Evolutionary conservation across 305 asterid genomes (phyloP).

Genomic region (Ilex paraguariensis): DNA sequence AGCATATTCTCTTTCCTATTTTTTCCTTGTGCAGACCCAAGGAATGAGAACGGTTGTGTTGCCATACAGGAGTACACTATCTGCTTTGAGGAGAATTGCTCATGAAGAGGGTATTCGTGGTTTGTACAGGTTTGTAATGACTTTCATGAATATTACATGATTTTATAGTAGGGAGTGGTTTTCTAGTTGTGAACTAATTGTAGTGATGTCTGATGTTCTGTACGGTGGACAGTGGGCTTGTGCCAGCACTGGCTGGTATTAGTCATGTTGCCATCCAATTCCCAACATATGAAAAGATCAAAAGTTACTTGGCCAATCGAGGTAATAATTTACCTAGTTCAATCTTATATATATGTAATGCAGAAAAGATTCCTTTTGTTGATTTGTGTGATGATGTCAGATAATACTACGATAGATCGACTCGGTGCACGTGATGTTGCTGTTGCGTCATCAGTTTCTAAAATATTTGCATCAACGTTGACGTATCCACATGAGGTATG

Average conservation of each 20-base stretch:
- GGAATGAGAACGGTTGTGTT: constrained; percentile 64
- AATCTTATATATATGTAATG: background rate
- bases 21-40: constrained; percentile 61
- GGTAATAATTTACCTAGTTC: constrained; percentile 26
- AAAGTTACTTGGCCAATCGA: constrained; percentile 63
- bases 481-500: constrained; percentile 95
- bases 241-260: constrained; percentile 92
- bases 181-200: no score
- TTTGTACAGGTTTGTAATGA: constrained; percentile 59
- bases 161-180: no score
- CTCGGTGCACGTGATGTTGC: constrained; percentile 81
- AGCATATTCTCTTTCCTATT: no score
- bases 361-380: constrained; percentile 5
- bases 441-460: constrained; percentile 86
- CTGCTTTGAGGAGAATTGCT: constrained; percentile 81
- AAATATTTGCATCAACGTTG: constrained; percentile 87
- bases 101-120: constrained; percentile 88
- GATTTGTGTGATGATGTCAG: constrained; percentile 33
- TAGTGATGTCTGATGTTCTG: no score
- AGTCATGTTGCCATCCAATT: constrained; percentile 95
- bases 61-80: constrained; percentile 70
- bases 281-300: constrained; percentile 85
- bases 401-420: constrained; percentile 59
- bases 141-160: constrained; percentile 6
- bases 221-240: constrained; percentile 69